Base-by-base conservation (phyloP, 2,329 filamentous ascomycete genomes). In the Cercospora beticola region DNA sequence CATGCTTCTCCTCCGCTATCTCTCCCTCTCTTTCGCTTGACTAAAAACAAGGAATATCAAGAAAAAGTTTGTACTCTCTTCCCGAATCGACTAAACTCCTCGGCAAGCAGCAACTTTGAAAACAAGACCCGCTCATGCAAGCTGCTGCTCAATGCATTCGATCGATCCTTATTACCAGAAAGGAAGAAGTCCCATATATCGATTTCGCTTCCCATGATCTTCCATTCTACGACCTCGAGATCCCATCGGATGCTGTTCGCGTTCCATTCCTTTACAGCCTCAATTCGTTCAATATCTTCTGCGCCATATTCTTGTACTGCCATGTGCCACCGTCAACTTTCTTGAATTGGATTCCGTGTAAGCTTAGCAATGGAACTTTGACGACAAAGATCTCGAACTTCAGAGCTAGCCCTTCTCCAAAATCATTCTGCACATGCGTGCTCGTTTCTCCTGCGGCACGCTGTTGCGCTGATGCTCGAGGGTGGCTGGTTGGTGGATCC, bases 241-340 rank as follows among this genome's bases (percentile, higher is more conserved):
- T 14, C 12, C 33, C 33, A 36, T 36, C 33, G 33, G 16, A 36
- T 12, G 16, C 33, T 14, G 6, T 36, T 36, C 12, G 12, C 10
- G 30, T 23, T 21, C 12, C 16, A 7, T 23, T 54, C 9, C 49
- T 26, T 66, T 72, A 97, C 71, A 98, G 86, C 77, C 89, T 89
- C 74, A 99, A 82, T 79, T 95, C 93, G 77, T 91, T 89, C 74
- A 99, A 84, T 76, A 99, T 97, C 75, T 93, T 93, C 81, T 97
- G 94, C 40, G 95, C 95, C 93, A 98, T 96, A 77, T 92, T 94
- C 84, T 97, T 97, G 83, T 97, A 99, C 80, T 97, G 94, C 94
- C 94, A 98, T 68, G 95, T 98, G 68, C 96, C 94, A 40, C 95
- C 94, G 67, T 92, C 88, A 74, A 98, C 90, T 78, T 95, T 93